Evolutionary conservation across 208 protist genomes (phyloP), one percentile per base, ranked within the genome.

Genomic region (Trypanosoma avium): DNA sequence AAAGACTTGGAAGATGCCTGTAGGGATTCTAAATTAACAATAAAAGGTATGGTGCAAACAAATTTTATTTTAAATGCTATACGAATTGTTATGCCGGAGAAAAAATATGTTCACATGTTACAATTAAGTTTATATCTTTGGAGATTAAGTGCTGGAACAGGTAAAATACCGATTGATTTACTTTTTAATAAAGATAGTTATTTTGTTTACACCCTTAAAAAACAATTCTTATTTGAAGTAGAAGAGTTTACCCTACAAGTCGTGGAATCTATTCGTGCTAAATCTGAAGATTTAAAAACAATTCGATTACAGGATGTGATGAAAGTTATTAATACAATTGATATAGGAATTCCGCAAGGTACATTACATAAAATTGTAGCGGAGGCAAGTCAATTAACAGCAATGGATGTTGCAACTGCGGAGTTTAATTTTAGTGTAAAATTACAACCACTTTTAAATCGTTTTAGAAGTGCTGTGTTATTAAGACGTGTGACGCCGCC

Each of bases 191-290:
- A 81, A 1, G 69, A 86, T 62, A 77, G 82, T n/a, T 70, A 81
- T 63, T 93, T 96, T 78, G 54, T 87, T 7, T 48, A 33, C 19
- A 56, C 92, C 8, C 71, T 95, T 35, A 86, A 82, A 55, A 62
- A 73, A 46, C 86, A 93, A 56, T 81, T 86, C 52, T 43, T 88
- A 47, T 67, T 70, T 21, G 86, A 91, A 53, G 82, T 93, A 32
- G 90, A 93, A 63, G 67, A 70, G 58, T 90, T 92, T 57, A 93
- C 90, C 0, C 61, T 95, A 33, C 61, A 63, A 9, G 84, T 89
- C 8, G 75, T 88, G 15, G 86, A 95, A 50, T 69, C 68, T 19
- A 74, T 93, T 30, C 83, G 90, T 13, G 55, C 62, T 8, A 59
- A 67, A 12, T 75, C 70, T 12, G 21, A 58, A 49, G 84, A 92